Evolutionary conservation across 2,329 filamentous ascomycete species (phyloP), one percentile per base, ranked within the genome.

Genomic region (Didymella segeticola): DNA sequence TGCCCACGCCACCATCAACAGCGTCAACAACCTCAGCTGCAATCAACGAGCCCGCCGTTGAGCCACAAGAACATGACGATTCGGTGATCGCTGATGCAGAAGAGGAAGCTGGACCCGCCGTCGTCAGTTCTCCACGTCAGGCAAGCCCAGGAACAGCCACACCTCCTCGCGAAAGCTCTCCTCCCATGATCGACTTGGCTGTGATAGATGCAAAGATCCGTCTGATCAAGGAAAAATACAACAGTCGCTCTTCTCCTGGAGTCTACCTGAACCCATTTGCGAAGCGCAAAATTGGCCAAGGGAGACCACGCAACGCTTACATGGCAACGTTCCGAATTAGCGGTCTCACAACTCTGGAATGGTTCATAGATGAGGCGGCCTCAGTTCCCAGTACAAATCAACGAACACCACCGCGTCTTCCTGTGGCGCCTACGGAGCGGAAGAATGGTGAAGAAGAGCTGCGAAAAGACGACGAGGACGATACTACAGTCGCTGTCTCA

Each of bases 261-360:
- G 47, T 80, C 1, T 79, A 79, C 54, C 65, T 80, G 46, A 75
- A 81, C 52, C 77, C 78, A n/a, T 76, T 75, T 20, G 76, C 76
- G 14, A 77, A 75, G n/a, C 64, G 51, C 38, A 71, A 61, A 53
- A 63, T 62, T 56, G 60, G 33, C 20, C 65, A 68, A 33, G 79
- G 79, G 20, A 71, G 78, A 23, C 78, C 78, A 8, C 68, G 67
- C 14, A 79, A 77, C 49, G 73, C 75, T 8, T 64, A 76, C 19
- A 74, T 81, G 23, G 75, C 72, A 6, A 75, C 79, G 1, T 70
- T 81, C 61, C 79, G 75, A 49, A 71, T 71, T 12, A 37, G 57
- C 14, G 57, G 63, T 6, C 60, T 81, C 9, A 59, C 62, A 17
- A 58, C 69, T 5, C 43, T 77, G 3, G 61, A 66, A 0, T 79